A percentile compares a stretch with the other conserved stretches of the same genome.
Conservation (phyloP, 306 rosid species). For the Malus sylvestris region DNA sequence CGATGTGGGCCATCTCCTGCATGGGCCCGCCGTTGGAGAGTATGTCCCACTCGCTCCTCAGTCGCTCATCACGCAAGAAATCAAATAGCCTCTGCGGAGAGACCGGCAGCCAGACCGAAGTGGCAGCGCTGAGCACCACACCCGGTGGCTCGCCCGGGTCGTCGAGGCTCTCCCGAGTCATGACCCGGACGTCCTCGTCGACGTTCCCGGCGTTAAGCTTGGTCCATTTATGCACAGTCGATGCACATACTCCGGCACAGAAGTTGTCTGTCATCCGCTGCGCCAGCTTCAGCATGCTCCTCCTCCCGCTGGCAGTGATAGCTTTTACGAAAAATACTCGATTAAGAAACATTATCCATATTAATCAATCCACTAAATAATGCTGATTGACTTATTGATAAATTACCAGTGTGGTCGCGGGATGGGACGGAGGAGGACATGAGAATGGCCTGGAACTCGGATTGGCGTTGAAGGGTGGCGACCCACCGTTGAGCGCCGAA, state of each 20-base stretch:
- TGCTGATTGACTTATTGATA: neutral
- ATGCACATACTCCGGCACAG: constrained; percentile 91
- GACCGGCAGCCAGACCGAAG: constrained; percentile 82
- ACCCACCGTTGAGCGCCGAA: constrained; percentile 91
- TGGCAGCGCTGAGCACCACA: constrained; percentile 87
- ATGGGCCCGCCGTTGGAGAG: constrained; percentile 95
- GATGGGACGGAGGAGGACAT: constrained; percentile 62
- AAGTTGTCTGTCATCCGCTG: constrained; percentile 93
- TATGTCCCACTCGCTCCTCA: constrained; percentile 93
- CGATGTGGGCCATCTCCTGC: constrained; percentile 97
- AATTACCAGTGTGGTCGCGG: constrained; percentile 57
- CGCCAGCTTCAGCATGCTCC: constrained; percentile 96
- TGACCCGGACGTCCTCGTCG: constrained; percentile 82
- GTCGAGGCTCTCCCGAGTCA: constrained; percentile 87
- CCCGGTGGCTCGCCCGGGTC: constrained; percentile 98
- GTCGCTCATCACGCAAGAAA: constrained; percentile 76
- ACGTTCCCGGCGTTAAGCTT: constrained; percentile 65
- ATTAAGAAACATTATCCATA: neutral
- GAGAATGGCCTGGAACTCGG: constrained; percentile 82
- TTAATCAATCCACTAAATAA: neutral
- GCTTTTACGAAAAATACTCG: constrained; percentile 18
- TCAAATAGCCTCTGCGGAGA: constrained; percentile 61
- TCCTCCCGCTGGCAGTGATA: constrained; percentile 58
- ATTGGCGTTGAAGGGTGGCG: constrained; percentile 84
- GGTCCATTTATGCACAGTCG: constrained; percentile 93